A percentile compares a stretch with the other conserved stretches of the same genome.
phyloP scores from a whole-genome alignment of 1,284 basidiomycete species.

The Takashimella tepidaria region DNA sequence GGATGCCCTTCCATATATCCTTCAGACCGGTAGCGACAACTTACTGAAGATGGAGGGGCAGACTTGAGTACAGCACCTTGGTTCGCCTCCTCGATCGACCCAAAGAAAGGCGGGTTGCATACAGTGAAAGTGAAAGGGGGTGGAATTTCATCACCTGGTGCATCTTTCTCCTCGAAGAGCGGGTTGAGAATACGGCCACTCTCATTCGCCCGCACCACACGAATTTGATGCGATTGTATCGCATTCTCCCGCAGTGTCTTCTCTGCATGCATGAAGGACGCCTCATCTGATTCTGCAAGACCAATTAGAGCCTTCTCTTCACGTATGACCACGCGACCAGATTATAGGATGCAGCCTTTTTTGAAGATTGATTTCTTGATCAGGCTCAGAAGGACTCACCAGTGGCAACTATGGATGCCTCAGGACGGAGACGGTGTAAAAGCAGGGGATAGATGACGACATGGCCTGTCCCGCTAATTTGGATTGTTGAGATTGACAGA shows the following conservation, averaged over 20 bases:
- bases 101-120: slow-evolving; percentile 96
- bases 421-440: slow-evolving; percentile 55
- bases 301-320: too few relatives aligned
- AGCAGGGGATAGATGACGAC: slow-evolving; percentile 85
- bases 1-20: not conserved
- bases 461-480: slow-evolving; percentile 77
- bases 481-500: too few relatives aligned
- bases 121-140: slow-evolving; percentile 64
- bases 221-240: not conserved
- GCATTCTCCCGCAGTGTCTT: not conserved
- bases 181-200: slow-evolving; percentile 52
- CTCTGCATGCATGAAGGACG: slow-evolving; percentile 53
- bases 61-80: slow-evolving; percentile 61
- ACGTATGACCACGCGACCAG: not conserved
- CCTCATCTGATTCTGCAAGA: slow-evolving; percentile 60
- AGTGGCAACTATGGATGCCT: slow-evolving; percentile 63
- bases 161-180: slow-evolving; percentile 36
- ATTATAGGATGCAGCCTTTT: not conserved
- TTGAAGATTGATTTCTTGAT: too few relatives aligned
- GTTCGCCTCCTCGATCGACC: slow-evolving; percentile 61
- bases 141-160: not conserved
- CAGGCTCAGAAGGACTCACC: slow-evolving; percentile 55
- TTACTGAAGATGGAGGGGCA: slow-evolving; percentile 59
- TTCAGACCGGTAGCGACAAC: too few relatives aligned
- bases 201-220: not conserved